Evolutionary conservation across 2,329 filamentous ascomycete species (phyloP).

Genomic region (Septoria petroselini): DNA sequence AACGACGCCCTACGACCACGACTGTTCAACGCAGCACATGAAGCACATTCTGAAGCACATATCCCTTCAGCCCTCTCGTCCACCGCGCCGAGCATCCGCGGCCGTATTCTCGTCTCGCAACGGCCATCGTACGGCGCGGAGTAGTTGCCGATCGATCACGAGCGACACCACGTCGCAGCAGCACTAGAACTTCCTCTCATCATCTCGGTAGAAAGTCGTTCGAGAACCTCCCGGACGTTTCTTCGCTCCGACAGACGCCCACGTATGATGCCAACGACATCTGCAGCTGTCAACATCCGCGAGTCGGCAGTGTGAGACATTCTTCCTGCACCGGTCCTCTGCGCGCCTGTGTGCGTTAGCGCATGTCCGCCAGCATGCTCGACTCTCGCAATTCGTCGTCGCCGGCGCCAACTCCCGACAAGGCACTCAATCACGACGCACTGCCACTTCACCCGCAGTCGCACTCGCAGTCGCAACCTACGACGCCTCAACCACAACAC

Average conservation of each 20-base stretch:
- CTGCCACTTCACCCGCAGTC: neutral
- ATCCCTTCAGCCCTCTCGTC: too few species aligned
- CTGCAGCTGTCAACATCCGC: slow-evolving; percentile 9
- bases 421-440: neutral
- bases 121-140: neutral
- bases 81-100: neutral
- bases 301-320: slow-evolving; percentile 5
- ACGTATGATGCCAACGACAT: slow-evolving; percentile 17
- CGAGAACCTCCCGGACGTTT: too few species aligned
- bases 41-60: neutral
- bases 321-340: slow-evolving; percentile 3
- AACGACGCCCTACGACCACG: too few species aligned
- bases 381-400: slow-evolving; percentile 15
- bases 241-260: too few species aligned
- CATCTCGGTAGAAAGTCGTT: too few species aligned
- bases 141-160: neutral
- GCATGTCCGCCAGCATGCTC: slow-evolving; percentile 15
- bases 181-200: too few species aligned
- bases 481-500: slow-evolving; percentile 8
- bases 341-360: slow-evolving; percentile 10
- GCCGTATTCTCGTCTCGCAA: neutral
- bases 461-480: slow-evolving; percentile 4
- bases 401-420: slow-evolving; percentile 1
- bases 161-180: too few species aligned
- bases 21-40: too few species aligned